phyloP scores from a whole-genome alignment of 2,329 filamentous ascomycete genomes.

The Beauveria bassiana region DNA sequence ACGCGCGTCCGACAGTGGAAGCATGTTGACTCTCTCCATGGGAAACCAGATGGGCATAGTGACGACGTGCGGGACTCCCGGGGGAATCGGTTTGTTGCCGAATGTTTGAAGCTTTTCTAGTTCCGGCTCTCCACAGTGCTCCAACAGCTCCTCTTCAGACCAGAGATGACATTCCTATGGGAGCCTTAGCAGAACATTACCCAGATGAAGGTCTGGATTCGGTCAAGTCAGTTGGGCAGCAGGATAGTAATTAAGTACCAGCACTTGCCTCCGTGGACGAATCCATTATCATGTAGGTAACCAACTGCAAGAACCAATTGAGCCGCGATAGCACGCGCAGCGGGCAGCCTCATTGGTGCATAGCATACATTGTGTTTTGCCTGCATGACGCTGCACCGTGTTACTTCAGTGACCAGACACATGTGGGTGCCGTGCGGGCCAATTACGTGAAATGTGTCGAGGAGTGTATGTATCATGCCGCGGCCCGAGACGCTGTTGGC shows the following conservation, averaged over 20 bases:
- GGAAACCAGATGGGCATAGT: background rate
- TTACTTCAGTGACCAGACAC: constrained; percentile 15
- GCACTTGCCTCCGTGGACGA: constrained; percentile 7
- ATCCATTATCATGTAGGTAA: constrained; percentile 17
- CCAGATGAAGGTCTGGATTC: constrained; percentile 15
- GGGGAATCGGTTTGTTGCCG: constrained; percentile 10
- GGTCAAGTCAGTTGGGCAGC: background rate
- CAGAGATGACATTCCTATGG: constrained; percentile 17
- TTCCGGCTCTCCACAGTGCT: constrained; percentile 22
- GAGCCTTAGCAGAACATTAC: constrained; percentile 16
- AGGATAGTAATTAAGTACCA: background rate
- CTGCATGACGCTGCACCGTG: constrained; percentile 14
- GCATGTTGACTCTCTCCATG: background rate
- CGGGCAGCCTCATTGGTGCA: constrained; percentile 14
- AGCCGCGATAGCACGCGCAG: constrained; percentile 15
- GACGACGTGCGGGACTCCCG: background rate
- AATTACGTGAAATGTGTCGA: constrained; percentile 14
- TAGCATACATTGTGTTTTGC: background rate
- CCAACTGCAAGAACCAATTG: constrained; percentile 19
- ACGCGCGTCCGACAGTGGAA: constrained; percentile 18
- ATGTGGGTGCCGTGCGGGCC: constrained; percentile 17
- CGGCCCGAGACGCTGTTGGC: background rate
- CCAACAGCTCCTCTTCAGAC: constrained; percentile 23
- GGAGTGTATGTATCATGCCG: constrained; percentile 5
- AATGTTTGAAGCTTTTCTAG: constrained; percentile 20